Evolutionary conservation across 2,329 filamentous ascomycete genomes (phyloP), one percentile per base, ranked within the genome.

Genomic region (Tolypocladium endophyticum): DNA sequence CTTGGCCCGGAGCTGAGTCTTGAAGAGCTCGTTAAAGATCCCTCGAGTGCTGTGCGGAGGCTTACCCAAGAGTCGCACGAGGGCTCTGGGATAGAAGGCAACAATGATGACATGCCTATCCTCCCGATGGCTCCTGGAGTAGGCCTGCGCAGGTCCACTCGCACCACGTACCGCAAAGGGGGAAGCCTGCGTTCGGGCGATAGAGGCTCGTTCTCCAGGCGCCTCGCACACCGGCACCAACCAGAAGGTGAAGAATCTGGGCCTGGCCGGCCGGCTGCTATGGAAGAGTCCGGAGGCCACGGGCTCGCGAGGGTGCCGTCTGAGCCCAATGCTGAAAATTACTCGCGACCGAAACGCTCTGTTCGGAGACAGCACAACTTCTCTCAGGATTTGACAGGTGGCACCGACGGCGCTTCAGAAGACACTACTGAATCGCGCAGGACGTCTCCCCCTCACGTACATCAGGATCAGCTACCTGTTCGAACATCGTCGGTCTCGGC

Each of bases 161-260:
- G 90, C 59, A 99, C 94, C 6, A 93, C 90, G 33, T 97, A 97
- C 72, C 81, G 92, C 67, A 90, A 86, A 67, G 81, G 90, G 60
- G 92, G 92, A 39, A 97, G 92, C 75, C 73, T 96, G 63, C 87
- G 89, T 57, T 90, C 87, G 64, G 88, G 89, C 30, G 89, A 94
- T 61, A 83, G 89, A 58, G 79, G 85, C 4, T 85, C 88, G 0
- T 88, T 91, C 65, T 88, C 90, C 1, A 90, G 90, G 72, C 84
- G 93, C 45, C 79, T 85, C 53, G 79, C 79, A 5, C 81, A 83
- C 52, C 84, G 84, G 60, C 81, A 84, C 18, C 50, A 53, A 30
- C 77, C 80, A n/a, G 87, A 88, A 23, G 79, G 79, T 18, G 85
- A 87, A 62, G 63, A 63, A 8, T 53, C 61, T 5, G 70, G 72